Evolutionary conservation across 345 rosid species (phyloP).

Genomic region (Turritis glabra): DNA sequence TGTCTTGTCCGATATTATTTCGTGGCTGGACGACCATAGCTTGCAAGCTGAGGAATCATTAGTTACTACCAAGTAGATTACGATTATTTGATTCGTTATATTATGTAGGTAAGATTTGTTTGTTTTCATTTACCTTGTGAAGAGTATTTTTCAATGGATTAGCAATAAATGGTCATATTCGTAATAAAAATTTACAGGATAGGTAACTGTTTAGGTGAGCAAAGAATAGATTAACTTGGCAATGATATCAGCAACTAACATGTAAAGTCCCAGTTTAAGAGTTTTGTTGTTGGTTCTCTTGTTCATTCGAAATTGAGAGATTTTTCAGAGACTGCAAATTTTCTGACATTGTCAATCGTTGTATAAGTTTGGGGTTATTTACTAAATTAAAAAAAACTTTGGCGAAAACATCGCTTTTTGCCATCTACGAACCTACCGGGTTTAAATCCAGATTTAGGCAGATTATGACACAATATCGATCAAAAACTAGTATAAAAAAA

Average conservation of each 20-base stretch:
- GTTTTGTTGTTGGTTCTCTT: no score
- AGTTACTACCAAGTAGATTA: constrained; percentile 2
- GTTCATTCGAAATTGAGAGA: no score
- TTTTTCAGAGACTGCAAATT: no score
- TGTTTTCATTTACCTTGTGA: neutral
- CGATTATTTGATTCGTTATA: constrained; percentile 10
- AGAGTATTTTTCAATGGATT: neutral
- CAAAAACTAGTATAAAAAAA: no score
- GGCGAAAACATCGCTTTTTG: no score
- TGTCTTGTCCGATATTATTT: constrained; percentile 67
- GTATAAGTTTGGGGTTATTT: no score
- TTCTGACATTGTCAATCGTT: no score
- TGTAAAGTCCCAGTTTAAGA: neutral
- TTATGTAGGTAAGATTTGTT: neutral
- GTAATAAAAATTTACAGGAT: neutral
- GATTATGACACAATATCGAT: no score
- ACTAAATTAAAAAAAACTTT: no score
- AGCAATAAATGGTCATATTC: neutral
- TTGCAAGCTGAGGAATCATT: constrained; percentile 15
- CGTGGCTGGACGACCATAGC: constrained; percentile 74
- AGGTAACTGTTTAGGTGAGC: neutral
- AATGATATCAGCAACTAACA: neutral
- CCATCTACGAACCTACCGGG: no score
- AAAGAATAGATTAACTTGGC: neutral
- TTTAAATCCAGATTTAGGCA: no score